phyloP scores from a whole-genome alignment of 768 basidiomycete species.

The Auriscalpium orientale region DNA sequence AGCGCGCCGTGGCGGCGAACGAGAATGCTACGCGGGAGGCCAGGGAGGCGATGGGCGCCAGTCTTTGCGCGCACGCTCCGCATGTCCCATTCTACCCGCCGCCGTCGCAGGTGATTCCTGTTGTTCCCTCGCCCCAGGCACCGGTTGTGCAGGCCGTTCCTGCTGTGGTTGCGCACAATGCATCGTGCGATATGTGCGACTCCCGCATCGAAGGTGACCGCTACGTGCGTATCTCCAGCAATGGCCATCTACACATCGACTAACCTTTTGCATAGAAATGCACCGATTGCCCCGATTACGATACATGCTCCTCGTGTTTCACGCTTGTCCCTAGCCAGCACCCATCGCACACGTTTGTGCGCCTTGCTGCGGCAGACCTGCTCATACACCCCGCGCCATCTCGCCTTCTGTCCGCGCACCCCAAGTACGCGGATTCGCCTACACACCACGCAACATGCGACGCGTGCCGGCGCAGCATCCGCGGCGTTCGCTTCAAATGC shows the following conservation, averaged over 20 bases:
- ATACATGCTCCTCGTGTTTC: constrained; percentile 68
- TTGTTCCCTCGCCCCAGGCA: background rate
- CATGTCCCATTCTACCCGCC: background rate
- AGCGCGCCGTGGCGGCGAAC: background rate
- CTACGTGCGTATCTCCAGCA: constrained; percentile 45
- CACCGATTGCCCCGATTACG: constrained; percentile 74
- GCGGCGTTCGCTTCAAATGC: constrained; percentile 76
- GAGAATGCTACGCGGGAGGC: background rate
- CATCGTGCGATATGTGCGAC: constrained; percentile 73
- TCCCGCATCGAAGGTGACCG: constrained; percentile 61
- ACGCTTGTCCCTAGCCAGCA: constrained; percentile 67
- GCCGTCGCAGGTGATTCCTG: background rate
- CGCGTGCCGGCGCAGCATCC: constrained; percentile 47
- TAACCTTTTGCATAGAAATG: constrained; percentile 58
- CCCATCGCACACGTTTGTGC: constrained; percentile 68
- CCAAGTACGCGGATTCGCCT: background rate
- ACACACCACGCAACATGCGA: constrained; percentile 57
- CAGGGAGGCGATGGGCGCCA: background rate
- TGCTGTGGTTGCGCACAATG: constrained; percentile 42
- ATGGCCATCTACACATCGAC: background rate
- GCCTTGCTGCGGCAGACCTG: constrained; percentile 44
- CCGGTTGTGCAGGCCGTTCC: background rate
- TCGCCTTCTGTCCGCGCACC: constrained; percentile 16
- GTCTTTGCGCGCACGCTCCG: background rate
- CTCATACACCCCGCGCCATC: constrained; percentile 36